These are phyloP conservation scores for Lophium mytilinum DNA, from an alignment of 495 filamentous ascomycete species.

Conservation along the genomic window DNA sequence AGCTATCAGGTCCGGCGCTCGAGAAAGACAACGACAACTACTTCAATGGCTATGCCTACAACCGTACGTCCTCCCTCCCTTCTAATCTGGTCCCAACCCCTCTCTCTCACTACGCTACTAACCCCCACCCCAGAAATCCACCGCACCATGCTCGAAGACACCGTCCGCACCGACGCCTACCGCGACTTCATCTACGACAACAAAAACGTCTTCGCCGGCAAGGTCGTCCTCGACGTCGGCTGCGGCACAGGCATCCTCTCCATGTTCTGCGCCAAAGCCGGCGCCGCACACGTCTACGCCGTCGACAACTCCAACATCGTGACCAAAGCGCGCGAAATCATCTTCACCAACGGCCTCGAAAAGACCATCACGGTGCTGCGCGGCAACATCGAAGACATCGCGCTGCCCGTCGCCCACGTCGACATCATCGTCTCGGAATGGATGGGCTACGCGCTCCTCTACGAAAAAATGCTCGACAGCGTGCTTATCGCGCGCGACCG, in stretches of 20 bases:
- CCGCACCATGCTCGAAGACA: conserved; percentile 82
- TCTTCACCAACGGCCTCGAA: conserved; percentile 69
- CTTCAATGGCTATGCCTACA: conserved; percentile 74
- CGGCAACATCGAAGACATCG: conserved; percentile 89
- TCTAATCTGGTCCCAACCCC: no score
- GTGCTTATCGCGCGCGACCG: conserved; percentile 81
- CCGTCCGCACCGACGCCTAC: conserved; percentile 58
- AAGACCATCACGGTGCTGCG: conserved; percentile 74
- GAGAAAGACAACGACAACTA: conserved; percentile 55
- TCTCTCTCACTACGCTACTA: no score
- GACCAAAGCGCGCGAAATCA: conserved; percentile 75
- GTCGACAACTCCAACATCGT: conserved; percentile 95
- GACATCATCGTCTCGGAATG: conserved; percentile 96
- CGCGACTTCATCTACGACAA: conserved; percentile 70
- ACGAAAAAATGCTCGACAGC: conserved; percentile 92
- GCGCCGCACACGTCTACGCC: conserved; percentile 81
- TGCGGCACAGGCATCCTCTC: conserved; percentile 90
- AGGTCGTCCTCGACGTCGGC: conserved; percentile 86
- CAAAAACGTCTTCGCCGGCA: conserved; percentile 83
- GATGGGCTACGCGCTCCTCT: conserved; percentile 94
- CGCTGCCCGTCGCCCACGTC: conserved; percentile 65
- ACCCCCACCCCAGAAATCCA: conserved; percentile 57
- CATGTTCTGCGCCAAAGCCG: conserved; percentile 88
- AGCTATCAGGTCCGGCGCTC: no score
- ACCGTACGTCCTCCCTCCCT: conserved; percentile 43